These are phyloP conservation scores for Pestalotiopsis sp. DNA, from an alignment of 2,329 filamentous ascomycete genomes.

Conservation along the genomic window DNA sequence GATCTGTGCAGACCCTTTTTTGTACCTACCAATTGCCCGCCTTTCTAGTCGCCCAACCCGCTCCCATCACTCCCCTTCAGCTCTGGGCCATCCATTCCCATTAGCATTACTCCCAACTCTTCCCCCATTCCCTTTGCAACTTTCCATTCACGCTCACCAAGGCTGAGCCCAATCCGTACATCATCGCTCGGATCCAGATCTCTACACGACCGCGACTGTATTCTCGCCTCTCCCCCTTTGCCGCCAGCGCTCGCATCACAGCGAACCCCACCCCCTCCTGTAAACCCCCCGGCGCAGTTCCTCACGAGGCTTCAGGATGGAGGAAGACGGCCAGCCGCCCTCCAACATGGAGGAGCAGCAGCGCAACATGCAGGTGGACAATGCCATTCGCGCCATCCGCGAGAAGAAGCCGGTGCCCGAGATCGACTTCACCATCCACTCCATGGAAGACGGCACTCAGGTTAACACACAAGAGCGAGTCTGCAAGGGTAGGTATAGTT, in stretches of 20 bases:
- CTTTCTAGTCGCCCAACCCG: conserved; percentile 10
- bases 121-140: conserved; percentile 4
- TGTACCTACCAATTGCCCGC: conserved; percentile 4
- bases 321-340: conserved; percentile 45
- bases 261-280: not conserved
- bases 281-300: conserved; percentile 23
- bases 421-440: conserved; percentile 98
- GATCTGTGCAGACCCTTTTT: conserved; percentile 11
- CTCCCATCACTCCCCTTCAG: conserved; percentile 3
- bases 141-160: not conserved
- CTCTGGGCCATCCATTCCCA: not conserved
- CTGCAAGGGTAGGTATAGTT: conserved; percentile 80
- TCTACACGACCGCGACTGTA: not conserved
- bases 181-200: not conserved
- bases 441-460: conserved; percentile 95
- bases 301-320: conserved; percentile 44
- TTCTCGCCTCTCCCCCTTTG: not conserved
- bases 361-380: conserved; percentile 73
- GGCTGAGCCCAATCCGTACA: not conserved
- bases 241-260: not conserved
- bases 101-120: not conserved
- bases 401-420: conserved; percentile 95
- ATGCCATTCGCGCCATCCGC: conserved; percentile 87
- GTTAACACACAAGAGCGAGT: conserved; percentile 96
- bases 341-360: conserved; percentile 43